phyloP scores from a whole-genome alignment of 2,329 filamentous ascomycete genomes.

The Penicillium sp. region DNA sequence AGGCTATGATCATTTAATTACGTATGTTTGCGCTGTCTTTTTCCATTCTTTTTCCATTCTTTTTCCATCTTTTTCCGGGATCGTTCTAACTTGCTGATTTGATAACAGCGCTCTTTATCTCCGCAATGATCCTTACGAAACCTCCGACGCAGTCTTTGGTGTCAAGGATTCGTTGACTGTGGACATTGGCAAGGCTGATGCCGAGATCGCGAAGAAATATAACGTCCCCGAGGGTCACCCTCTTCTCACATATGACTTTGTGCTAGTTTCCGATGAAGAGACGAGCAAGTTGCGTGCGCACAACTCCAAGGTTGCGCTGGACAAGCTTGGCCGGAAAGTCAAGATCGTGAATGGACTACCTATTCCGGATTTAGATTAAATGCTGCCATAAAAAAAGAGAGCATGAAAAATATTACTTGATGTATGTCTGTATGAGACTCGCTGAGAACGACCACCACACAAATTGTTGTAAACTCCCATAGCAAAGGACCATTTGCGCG shows the following conservation, averaged over 20 bases:
- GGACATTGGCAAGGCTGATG: slow-evolving; percentile 57
- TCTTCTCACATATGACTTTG: slow-evolving; percentile 71
- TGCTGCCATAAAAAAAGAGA: neutral
- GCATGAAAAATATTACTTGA: neutral
- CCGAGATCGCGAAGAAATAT: slow-evolving; percentile 59
- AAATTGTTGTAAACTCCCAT: neutral
- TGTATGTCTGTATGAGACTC: neutral
- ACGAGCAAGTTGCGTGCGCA: slow-evolving; percentile 64
- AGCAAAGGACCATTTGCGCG: neutral
- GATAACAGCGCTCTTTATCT: slow-evolving; percentile 67
- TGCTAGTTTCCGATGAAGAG: slow-evolving; percentile 70
- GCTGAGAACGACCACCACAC: neutral
- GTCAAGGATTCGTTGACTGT: slow-evolving; percentile 79
- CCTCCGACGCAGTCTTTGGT: slow-evolving; percentile 80
- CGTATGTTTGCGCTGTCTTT: slow-evolving; percentile 55
- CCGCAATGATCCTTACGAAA: slow-evolving; percentile 76
- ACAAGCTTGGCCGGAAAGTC: slow-evolving; percentile 65
- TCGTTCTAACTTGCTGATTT: slow-evolving; percentile 1
- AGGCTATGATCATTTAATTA: slow-evolving; percentile 77
- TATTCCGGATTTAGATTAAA: slow-evolving; percentile 24
- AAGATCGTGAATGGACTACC: slow-evolving; percentile 57
- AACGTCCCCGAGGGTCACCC: slow-evolving; percentile 62
- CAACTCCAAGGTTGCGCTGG: slow-evolving; percentile 66
- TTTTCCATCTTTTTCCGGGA: too few species aligned
- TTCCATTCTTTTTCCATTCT: too few species aligned